phyloP scores from a whole-genome alignment of 345 rosid species.

The Eucalyptus cloeziana region DNA sequence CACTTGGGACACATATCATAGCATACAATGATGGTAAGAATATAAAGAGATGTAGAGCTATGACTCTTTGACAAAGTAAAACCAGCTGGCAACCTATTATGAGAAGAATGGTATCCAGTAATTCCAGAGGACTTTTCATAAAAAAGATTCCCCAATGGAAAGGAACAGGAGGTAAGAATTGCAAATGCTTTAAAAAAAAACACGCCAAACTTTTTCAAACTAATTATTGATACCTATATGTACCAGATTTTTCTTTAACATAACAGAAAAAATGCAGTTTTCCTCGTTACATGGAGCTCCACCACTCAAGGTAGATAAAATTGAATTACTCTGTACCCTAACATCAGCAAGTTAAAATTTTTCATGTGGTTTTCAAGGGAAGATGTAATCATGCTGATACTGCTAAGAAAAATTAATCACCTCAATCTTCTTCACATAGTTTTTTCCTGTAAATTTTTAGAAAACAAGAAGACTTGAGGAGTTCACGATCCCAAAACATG shows the following conservation, averaged over 20 bases:
- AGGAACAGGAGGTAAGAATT: neutral
- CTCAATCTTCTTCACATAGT: neutral
- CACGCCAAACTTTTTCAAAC: neutral
- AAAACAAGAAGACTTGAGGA: neutral
- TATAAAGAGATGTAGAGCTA: neutral
- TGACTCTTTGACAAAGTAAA: neutral
- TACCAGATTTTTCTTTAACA: neutral
- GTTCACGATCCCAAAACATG: neutral
- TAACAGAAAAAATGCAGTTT: neutral
- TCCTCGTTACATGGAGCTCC: neutral
- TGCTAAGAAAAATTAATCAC: neutral
- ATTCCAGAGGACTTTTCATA: neutral
- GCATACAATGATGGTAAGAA: neutral
- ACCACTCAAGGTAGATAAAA: neutral
- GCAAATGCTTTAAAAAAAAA: neutral
- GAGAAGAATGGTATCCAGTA: neutral
- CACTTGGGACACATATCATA: neutral
- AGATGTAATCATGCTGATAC: neutral
- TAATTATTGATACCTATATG: neutral
- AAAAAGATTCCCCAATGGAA: neutral
- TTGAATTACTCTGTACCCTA: neutral
- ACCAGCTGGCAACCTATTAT: neutral
- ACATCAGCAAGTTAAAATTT: neutral
- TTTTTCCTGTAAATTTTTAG: neutral
- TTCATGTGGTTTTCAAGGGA: neutral